Evolutionary conservation across 805 yeast species (phyloP).

Genomic region (Gaillardinia entomophila): DNA sequence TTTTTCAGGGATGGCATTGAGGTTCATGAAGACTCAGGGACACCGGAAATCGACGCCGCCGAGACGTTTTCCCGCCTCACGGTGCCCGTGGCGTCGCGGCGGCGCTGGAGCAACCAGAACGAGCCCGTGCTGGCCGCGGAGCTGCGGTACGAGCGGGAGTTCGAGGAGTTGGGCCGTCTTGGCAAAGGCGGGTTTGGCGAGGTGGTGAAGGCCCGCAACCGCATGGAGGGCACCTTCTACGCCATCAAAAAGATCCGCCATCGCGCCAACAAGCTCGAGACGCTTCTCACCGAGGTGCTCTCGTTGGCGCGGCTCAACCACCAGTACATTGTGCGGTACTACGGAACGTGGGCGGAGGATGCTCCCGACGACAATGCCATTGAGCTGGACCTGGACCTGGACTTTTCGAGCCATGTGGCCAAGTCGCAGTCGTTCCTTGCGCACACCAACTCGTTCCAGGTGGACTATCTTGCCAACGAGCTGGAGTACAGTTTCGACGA

Average conservation of each 20-base stretch:
- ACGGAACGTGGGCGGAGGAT: slow-evolving; percentile 96
- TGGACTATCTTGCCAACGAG: slow-evolving; percentile 10
- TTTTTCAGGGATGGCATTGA: slow-evolving; percentile 65
- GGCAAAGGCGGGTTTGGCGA: slow-evolving; percentile 98
- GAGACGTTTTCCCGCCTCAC: not conserved
- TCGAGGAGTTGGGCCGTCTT: slow-evolving; percentile 85
- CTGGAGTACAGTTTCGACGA: slow-evolving; percentile 16
- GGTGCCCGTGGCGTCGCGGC: not conserved
- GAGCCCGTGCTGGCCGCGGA: not conserved
- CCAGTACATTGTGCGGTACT: slow-evolving; percentile 92
- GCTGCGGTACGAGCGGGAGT: slow-evolving; percentile 76
- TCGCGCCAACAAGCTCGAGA: slow-evolving; percentile 69
- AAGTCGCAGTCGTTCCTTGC: slow-evolving; percentile 10
- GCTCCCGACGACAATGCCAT: slow-evolving; percentile 26
- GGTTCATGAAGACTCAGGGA: not conserved
- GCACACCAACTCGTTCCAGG: slow-evolving; percentile 12
- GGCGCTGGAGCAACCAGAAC: not conserved
- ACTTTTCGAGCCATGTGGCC: slow-evolving; percentile 10
- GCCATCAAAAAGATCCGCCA: slow-evolving; percentile 92
- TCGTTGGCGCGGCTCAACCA: slow-evolving; percentile 87
- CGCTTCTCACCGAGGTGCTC: slow-evolving; percentile 85
- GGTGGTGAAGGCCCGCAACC: slow-evolving; percentile 93
- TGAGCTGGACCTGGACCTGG: slow-evolving; percentile 12
- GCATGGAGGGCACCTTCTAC: slow-evolving; percentile 89
- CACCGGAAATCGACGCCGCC: not conserved